Evolutionary conservation across 2,329 filamentous ascomycete species (phyloP).

Genomic region (Chaetomiaceae sp.): DNA sequence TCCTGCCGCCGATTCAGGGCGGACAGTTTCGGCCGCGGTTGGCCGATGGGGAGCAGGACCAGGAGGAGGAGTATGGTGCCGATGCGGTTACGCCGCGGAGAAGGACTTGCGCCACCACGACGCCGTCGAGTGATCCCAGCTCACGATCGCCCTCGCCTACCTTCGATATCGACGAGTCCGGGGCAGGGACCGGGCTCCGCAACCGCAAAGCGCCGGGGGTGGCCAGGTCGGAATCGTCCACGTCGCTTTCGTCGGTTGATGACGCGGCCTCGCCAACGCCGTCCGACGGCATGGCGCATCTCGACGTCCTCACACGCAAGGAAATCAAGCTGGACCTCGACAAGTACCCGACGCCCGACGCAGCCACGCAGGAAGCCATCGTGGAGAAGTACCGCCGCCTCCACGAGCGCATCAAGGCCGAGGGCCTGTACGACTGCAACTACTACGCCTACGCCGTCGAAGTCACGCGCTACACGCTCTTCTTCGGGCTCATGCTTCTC

Average conservation of each 20-base stretch:
- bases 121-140: conserved; percentile 42
- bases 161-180: conserved; percentile 41
- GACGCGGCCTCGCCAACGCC: conserved; percentile 42
- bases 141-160: conserved; percentile 40
- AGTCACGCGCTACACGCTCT: conserved; percentile 61
- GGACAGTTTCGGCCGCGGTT: conserved; percentile 43
- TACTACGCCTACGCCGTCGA: conserved; percentile 78
- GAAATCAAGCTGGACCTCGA: conserved; percentile 71
- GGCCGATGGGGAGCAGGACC: conserved; percentile 18
- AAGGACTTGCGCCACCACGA: conserved; percentile 22
- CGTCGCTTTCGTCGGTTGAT: conserved; percentile 53
- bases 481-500: conserved; percentile 58
- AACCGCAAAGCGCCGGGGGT: conserved; percentile 28
- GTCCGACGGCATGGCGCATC: conserved; percentile 54
- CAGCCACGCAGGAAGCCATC: conserved; percentile 67
- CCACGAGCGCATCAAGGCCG: conserved; percentile 63
- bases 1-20: conserved; percentile 86
- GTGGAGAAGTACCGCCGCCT: conserved; percentile 77
- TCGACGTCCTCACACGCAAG: conserved; percentile 68
- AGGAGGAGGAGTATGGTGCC: conserved; percentile 10
- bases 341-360: conserved; percentile 76
- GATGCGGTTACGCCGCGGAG: neutral
- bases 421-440: conserved; percentile 78
- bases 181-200: conserved; percentile 33
- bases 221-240: conserved; percentile 46